These are phyloP conservation scores for Tilletia setariae DNA, from an alignment of 1,284 basidiomycete species.

Conservation along the genomic window DNA sequence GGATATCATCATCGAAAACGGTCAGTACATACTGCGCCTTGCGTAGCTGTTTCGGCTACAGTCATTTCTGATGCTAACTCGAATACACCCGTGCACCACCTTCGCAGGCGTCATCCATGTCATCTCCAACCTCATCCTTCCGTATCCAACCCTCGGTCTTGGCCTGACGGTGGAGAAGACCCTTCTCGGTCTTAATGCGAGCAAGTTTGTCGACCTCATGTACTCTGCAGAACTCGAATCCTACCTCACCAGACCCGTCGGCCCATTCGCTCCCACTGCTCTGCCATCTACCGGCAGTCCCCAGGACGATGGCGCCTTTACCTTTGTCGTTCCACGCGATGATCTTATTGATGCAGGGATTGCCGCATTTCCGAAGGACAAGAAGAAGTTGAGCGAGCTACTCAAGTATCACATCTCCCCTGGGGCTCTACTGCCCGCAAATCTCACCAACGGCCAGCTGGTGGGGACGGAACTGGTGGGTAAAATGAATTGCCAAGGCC, in stretches of 20 bases:
- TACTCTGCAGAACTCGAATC: slow-evolving; percentile 62
- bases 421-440: slow-evolving; percentile 26
- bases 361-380: neutral
- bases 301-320: slow-evolving; percentile 33
- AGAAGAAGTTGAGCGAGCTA: slow-evolving; percentile 28
- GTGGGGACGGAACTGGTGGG: slow-evolving; percentile 40
- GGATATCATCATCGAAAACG: slow-evolving; percentile 52
- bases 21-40: slow-evolving; percentile 51
- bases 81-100: neutral
- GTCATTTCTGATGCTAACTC: neutral
- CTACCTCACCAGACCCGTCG: slow-evolving; percentile 63
- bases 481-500: neutral
- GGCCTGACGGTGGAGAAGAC: slow-evolving; percentile 87
- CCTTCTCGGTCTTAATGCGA: slow-evolving; percentile 82
- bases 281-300: slow-evolving; percentile 15
- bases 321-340: slow-evolving; percentile 75
- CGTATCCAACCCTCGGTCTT: slow-evolving; percentile 64
- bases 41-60: neutral
- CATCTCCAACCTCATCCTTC: slow-evolving; percentile 76
- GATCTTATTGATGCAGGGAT: slow-evolving; percentile 65
- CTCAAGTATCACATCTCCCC: slow-evolving; percentile 49
- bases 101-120: slow-evolving; percentile 72
- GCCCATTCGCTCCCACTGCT: neutral
- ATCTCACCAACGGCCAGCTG: slow-evolving; percentile 34
- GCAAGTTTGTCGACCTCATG: slow-evolving; percentile 84